Evolutionary conservation across 2,329 filamentous ascomycete genomes (phyloP).

Genomic region (Coniella vitis): DNA sequence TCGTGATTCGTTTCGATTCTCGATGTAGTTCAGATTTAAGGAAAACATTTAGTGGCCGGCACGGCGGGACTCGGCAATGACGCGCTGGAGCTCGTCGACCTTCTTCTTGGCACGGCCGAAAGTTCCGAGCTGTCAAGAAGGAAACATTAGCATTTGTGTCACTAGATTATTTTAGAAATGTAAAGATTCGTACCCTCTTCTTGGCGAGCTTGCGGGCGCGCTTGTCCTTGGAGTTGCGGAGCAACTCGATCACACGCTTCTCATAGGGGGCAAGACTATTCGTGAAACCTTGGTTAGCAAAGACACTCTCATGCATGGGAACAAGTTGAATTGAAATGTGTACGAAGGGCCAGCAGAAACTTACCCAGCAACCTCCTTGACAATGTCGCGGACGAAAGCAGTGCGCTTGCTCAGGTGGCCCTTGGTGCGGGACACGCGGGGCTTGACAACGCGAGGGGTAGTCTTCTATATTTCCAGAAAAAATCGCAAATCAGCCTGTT

Average conservation of each 20-base stretch:
- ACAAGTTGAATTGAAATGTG: neutral
- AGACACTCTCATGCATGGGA: neutral
- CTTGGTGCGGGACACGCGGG: constrained; percentile 79
- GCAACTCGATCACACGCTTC: constrained; percentile 97
- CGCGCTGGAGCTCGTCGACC: constrained; percentile 97
- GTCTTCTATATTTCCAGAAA: constrained; percentile 60
- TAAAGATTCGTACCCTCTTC: constrained; percentile 73
- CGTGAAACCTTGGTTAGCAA: constrained; percentile 8
- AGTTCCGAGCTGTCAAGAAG: constrained; percentile 74
- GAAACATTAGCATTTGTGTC: constrained; percentile 19
- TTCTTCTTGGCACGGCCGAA: constrained; percentile 99
- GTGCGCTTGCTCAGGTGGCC: constrained; percentile 96
- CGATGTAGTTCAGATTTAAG: neutral
- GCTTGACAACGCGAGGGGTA: constrained; percentile 70
- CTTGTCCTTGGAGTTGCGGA: constrained; percentile 99
- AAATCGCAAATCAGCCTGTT: constrained; percentile 29
- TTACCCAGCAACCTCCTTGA: constrained; percentile 96
- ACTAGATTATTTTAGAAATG: neutral
- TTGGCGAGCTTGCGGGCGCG: constrained; percentile 97
- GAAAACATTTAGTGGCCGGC: constrained; percentile 46
- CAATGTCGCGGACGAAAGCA: constrained; percentile 91
- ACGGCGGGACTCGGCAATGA: constrained; percentile 91
- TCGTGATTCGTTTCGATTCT: neutral
- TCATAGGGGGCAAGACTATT: constrained; percentile 82
- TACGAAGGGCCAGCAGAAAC: constrained; percentile 27